phyloP scores from a whole-genome alignment of 768 basidiomycete genomes.

The Calocybe gangraenosa region DNA sequence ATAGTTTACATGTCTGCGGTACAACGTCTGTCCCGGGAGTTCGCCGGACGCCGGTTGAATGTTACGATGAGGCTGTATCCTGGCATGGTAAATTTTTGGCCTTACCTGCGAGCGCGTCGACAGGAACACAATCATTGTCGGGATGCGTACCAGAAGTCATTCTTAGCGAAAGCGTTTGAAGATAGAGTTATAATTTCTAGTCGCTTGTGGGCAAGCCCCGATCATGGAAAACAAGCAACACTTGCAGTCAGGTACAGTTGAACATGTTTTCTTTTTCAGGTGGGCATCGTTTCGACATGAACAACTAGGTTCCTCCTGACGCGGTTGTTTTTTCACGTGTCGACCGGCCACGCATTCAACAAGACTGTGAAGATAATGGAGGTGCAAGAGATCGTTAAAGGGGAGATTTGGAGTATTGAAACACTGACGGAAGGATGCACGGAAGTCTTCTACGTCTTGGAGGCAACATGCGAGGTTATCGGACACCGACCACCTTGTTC shows the following conservation, averaged over 20 bases:
- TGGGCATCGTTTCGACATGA: constrained; percentile 4
- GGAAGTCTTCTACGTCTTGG: constrained; percentile 54
- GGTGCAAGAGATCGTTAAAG: constrained; percentile 46
- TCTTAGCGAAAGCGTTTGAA: constrained; percentile 39
- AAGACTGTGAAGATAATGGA: constrained; percentile 34
- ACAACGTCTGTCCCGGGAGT: constrained; percentile 40
- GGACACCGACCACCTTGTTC: constrained; percentile 29
- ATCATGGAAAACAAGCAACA: constrained; percentile 51
- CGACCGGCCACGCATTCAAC: constrained; percentile 39
- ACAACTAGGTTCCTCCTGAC: constrained; percentile 62
- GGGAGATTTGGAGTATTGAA: constrained; percentile 60
- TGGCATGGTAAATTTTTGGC: constrained; percentile 66
- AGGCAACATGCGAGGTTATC: constrained; percentile 71
- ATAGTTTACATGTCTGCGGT: constrained; percentile 63
- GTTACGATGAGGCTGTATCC: constrained; percentile 30
- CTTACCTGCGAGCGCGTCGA: constrained; percentile 55
- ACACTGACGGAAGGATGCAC: constrained; percentile 19
- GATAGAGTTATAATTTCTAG: constrained; percentile 33
- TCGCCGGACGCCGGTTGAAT: constrained; percentile 46
- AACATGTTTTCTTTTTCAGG: background rate
- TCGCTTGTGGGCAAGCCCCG: constrained; percentile 56
- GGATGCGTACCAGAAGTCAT: constrained; percentile 40
- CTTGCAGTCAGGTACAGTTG: constrained; percentile 49
- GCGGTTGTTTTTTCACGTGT: constrained; percentile 58
- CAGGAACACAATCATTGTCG: constrained; percentile 36